Conservation (phyloP, 2,329 filamentous ascomycete species). For the Talaromyces sp. region DNA sequence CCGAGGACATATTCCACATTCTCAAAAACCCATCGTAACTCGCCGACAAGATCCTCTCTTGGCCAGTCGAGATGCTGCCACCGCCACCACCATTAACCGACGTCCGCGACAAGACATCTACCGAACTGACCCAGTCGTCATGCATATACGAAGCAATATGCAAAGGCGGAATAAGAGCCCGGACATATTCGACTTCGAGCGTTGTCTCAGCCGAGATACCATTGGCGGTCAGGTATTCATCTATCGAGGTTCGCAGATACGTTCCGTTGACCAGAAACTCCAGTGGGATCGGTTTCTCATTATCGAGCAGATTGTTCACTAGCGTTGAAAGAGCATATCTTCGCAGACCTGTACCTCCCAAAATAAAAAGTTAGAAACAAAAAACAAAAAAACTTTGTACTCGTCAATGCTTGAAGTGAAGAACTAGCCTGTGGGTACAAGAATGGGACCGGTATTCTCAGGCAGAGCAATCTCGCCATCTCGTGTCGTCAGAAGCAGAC, state of each 20-base stretch:
- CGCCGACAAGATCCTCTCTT: conserved; percentile 77
- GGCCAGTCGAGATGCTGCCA: conserved; percentile 45
- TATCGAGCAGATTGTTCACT: conserved; percentile 56
- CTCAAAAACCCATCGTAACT: conserved; percentile 86
- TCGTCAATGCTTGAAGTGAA: background rate
- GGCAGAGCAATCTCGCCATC: conserved; percentile 50
- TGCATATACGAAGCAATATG: conserved; percentile 92
- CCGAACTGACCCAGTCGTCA: conserved; percentile 89
- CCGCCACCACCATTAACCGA: conserved; percentile 47
- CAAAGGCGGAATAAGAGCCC: conserved; percentile 79
- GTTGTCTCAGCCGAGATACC: conserved; percentile 86
- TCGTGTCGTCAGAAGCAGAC: conserved; percentile 49
- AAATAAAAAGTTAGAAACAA: conserved; percentile 2
- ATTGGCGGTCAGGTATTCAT: conserved; percentile 80
- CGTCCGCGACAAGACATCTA: conserved; percentile 70
- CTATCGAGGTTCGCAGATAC: conserved; percentile 81
- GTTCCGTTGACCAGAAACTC: conserved; percentile 95
- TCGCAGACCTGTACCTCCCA: conserved; percentile 40
- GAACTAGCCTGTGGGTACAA: conserved; percentile 50
- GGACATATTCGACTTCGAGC: conserved; percentile 85
- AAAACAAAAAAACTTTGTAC: background rate
- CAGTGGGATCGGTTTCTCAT: conserved; percentile 51
- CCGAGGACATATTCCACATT: conserved; percentile 85
- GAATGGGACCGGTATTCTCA: conserved; percentile 49
- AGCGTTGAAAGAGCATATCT: conserved; percentile 57